phyloP scores from a whole-genome alignment of 2,329 filamentous ascomycete species.

The Botrytis paeoniae region DNA sequence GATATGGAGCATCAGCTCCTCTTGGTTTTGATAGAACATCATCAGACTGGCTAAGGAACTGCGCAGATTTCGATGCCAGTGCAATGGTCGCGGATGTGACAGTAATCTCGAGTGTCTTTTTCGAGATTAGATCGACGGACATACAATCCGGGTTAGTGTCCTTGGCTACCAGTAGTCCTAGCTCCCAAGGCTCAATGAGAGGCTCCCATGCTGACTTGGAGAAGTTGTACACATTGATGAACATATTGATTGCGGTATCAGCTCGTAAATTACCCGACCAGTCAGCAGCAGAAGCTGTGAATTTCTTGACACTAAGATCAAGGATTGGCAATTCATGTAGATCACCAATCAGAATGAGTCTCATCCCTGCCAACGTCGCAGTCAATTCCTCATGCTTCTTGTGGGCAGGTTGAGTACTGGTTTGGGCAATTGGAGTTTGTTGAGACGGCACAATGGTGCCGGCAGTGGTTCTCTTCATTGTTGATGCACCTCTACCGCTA shows the following conservation, averaged over 20 bases:
- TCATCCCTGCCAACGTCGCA: constrained; percentile 81
- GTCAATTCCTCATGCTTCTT: constrained; percentile 69
- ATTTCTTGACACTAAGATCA: constrained; percentile 89
- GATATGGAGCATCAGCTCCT: constrained; percentile 86
- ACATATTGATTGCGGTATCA: constrained; percentile 87
- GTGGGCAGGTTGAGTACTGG: constrained; percentile 43
- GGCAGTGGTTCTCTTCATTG: constrained; percentile 45
- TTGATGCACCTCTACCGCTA: constrained; percentile 55
- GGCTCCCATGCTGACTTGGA: constrained; percentile 99
- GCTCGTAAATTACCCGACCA: constrained; percentile 88
- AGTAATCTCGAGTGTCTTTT: constrained; percentile 88
- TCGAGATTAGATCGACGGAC: constrained; percentile 81
- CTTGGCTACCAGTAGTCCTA: constrained; percentile 85
- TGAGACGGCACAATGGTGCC: constrained; percentile 37
- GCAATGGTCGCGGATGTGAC: constrained; percentile 92
- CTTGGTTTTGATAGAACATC: constrained; percentile 92
- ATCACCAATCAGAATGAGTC: constrained; percentile 92
- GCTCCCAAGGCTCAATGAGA: constrained; percentile 89
- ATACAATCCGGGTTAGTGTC: constrained; percentile 72
- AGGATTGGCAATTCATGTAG: constrained; percentile 92
- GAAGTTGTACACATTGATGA: constrained; percentile 98
- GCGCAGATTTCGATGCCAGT: constrained; percentile 85
- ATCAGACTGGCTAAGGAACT: constrained; percentile 78
- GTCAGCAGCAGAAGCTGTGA: constrained; percentile 78
- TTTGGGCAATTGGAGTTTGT: background rate